phyloP scores from a whole-genome alignment of 1,139 yeast species.

The Candida labiduridarum region DNA sequence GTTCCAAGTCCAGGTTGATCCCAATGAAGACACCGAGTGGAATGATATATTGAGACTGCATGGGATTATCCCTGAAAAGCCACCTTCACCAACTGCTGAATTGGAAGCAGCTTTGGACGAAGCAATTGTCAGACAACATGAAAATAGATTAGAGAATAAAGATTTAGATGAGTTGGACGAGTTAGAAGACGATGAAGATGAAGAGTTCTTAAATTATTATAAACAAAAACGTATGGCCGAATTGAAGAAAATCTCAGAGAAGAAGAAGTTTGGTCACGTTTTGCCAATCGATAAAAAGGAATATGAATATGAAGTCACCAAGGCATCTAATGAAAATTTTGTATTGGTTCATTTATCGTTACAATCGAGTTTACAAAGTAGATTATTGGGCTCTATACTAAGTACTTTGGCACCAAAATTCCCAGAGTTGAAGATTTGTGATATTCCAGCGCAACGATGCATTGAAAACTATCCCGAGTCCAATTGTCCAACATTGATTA shows the following conservation, averaged over 20 bases:
- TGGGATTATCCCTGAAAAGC: conserved; percentile 90
- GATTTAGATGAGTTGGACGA: conserved; percentile 80
- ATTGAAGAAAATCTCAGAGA: conserved; percentile 58
- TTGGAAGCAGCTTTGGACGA: conserved; percentile 86
- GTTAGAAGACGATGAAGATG: conserved; percentile 79
- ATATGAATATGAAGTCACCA: conserved; percentile 81
- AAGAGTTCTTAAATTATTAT: conserved; percentile 70
- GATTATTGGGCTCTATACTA: conserved; percentile 63
- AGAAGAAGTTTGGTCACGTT: conserved; percentile 75
- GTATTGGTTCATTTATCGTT: conserved; percentile 81
- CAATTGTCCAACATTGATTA: conserved; percentile 87
- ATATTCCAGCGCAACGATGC: conserved; percentile 85
- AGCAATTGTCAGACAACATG: conserved; percentile 75
- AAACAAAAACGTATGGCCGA: conserved; percentile 77
- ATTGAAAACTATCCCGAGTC: conserved; percentile 88
- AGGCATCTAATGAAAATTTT: conserved; percentile 60
- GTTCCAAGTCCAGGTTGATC: conserved; percentile 87
- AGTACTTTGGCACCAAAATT: conserved; percentile 55
- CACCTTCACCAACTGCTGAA: conserved; percentile 86
- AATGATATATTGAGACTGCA: conserved; percentile 88
- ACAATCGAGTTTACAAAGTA: conserved; percentile 70
- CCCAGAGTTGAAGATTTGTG: conserved; percentile 87
- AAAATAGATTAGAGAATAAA: conserved; percentile 71
- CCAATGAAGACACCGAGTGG: conserved; percentile 98
- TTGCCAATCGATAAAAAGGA: conserved; percentile 83